phyloP scores from a whole-genome alignment of 768 basidiomycete genomes.

The Holtermanniella nyarrowii region DNA sequence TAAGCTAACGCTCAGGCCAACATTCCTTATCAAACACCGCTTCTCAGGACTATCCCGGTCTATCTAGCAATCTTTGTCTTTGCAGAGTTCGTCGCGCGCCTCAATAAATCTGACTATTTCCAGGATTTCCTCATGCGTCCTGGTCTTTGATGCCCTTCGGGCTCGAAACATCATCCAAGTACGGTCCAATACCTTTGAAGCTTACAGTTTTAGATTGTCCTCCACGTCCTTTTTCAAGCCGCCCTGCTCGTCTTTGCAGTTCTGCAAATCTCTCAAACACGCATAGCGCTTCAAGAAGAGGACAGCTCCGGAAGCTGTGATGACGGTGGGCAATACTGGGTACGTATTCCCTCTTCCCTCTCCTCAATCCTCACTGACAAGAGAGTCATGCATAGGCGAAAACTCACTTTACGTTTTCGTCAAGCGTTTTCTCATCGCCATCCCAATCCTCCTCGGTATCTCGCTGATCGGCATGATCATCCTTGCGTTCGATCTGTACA shows the following conservation, averaged over 20 bases:
- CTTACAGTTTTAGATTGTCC: slow-evolving; percentile 10
- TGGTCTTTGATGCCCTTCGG: slow-evolving; percentile 26
- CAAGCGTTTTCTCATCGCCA: slow-evolving; percentile 21
- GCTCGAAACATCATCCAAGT: slow-evolving; percentile 27
- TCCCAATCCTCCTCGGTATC: slow-evolving; percentile 23
- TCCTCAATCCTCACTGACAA: background rate
- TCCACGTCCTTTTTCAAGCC: slow-evolving; percentile 23
- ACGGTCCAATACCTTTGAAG: background rate
- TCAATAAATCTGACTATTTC: slow-evolving; percentile 48
- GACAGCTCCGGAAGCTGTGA: slow-evolving; percentile 13
- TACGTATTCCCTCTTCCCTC: background rate
- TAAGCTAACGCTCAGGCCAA: slow-evolving; percentile 7
- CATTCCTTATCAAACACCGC: slow-evolving; percentile 10
- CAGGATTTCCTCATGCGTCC: slow-evolving; percentile 71
- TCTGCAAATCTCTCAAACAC: slow-evolving; percentile 29
- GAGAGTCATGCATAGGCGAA: slow-evolving; percentile 19
- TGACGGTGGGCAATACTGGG: background rate
- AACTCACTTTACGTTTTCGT: slow-evolving; percentile 17
- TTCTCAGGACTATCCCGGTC: slow-evolving; percentile 20
- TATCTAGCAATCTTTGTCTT: slow-evolving; percentile 27
- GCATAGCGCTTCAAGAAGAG: slow-evolving; percentile 11
- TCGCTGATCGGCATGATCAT: slow-evolving; percentile 14
- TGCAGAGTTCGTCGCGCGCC: slow-evolving; percentile 18
- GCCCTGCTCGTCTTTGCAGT: slow-evolving; percentile 22
- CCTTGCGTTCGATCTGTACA: slow-evolving; percentile 9